Percentiles rank a stretch among this genome's conserved stretches.
These are phyloP conservation scores for Rhododendron griersonianum DNA, from an alignment of 148 eudicot species.

Conservation along the genomic window DNA sequence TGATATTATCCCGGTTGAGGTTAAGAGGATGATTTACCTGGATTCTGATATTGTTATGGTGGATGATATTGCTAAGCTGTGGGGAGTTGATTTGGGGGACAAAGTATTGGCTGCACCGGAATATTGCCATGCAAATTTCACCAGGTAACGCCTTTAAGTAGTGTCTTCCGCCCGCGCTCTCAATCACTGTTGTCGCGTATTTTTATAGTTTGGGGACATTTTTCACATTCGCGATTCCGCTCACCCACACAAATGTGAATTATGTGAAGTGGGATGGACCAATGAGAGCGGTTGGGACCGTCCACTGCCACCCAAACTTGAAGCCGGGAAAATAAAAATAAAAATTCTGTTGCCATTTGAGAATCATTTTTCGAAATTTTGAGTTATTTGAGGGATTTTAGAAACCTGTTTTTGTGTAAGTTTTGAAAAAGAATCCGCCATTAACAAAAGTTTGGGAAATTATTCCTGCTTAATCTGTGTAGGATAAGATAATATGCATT, in stretches of 20 bases:
- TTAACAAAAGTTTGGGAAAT: not conserved
- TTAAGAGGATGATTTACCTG: slow-evolving; percentile 25
- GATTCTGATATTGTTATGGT: slow-evolving; percentile 37
- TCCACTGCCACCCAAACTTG: no score
- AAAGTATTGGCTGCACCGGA: slow-evolving; percentile 33
- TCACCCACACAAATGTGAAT: no score
- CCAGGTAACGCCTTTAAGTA: slow-evolving; percentile 6
- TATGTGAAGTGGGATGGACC: not conserved
- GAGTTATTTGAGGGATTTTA: not conserved
- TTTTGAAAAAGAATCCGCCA: not conserved
- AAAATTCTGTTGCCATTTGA: no score
- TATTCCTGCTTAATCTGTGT: not conserved
- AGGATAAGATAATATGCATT: no score
- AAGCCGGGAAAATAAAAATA: no score
- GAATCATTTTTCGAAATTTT: not conserved
- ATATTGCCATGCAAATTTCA: slow-evolving; percentile 37
- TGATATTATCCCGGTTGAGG: slow-evolving; percentile 23
- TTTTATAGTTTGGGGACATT: no score
- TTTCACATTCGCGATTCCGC: no score
- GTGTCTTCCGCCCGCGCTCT: no score
- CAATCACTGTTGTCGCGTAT: no score
- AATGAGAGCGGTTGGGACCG: no score
- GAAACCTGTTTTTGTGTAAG: no score
- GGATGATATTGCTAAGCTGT: slow-evolving; percentile 27
- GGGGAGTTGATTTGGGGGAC: slow-evolving; percentile 23